Base-by-base conservation (phyloP, 106 monocot genomes). In the Dendrobium catenatum region DNA sequence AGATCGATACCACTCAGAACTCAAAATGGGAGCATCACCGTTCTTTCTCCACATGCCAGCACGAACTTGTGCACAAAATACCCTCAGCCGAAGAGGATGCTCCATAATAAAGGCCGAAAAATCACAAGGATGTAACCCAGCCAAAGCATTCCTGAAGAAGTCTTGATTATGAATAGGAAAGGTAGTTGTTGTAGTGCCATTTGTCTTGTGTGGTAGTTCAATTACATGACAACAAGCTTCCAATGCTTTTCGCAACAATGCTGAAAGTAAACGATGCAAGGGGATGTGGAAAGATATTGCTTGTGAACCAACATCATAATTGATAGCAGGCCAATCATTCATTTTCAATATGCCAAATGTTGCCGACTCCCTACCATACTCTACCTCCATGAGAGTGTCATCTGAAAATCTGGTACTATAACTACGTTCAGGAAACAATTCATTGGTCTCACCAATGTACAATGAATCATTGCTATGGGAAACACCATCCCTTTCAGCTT, bases 31-130 rank as follows among this genome's bases (percentile, higher is more conserved):
- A 24, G 89, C 87, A 95, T 99, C 99, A 64, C 93, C 88, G 91
- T 95, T 98, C 80, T 83, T 98, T 44, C 93, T 86, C 99, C 99
- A 99, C 99, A 95, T 99, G 75, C 99, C 99, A 68, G 95, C 93
- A 81, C 79, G 93, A 9, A 95, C 95, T 88, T 99, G 99, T 33
- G 99, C 99, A 84, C 91, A 93, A 70, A 93, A 91, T 29, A 99
- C 95, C 81, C 95, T 91, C 79, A 99, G 79, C 16, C 87, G 85
- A 41, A 99, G 77, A 49, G 99, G 99, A 87, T 90, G 88, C 85
- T 99, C 99, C 99, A 99, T 90, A 40, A 99, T 29, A 85, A 87
- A 89, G 27, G 91, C 76, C 68, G 95, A 89, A 91, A 99, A 91
- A 31, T 87, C 93, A 86, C 19, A 90, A 26, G 95, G 91, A 77